These are phyloP conservation scores for Tetrahymena elliotti DNA, from an alignment of 73 alveolate genomes.

Conservation along the genomic window DNA sequence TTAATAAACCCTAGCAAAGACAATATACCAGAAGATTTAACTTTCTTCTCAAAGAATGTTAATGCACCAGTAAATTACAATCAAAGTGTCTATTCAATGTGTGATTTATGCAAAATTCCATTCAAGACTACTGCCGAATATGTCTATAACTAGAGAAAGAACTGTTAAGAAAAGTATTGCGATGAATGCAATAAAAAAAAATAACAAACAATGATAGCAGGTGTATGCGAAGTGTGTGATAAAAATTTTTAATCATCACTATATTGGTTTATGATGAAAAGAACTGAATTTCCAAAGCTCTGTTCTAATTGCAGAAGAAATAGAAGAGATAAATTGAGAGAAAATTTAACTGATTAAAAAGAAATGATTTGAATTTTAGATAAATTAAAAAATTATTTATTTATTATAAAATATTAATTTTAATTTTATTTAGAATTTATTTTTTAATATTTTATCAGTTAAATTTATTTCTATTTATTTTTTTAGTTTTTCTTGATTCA, in stretches of 20 bases:
- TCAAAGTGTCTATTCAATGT: neutral
- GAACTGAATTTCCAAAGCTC: slow-evolving; percentile 37
- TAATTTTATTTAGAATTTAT: too few relatives aligned
- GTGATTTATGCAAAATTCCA: slow-evolving; percentile 61
- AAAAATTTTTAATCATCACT: slow-evolving; percentile 38
- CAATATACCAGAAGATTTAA: neutral
- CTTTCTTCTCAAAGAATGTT: neutral
- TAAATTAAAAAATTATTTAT: too few relatives aligned
- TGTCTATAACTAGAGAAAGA: slow-evolving; percentile 17
- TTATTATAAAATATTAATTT: too few relatives aligned
- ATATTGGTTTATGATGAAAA: slow-evolving; percentile 46
- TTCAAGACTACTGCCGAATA: slow-evolving; percentile 25
- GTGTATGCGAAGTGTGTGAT: slow-evolving; percentile 47
- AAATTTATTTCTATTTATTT: too few relatives aligned
- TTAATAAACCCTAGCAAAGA: slow-evolving; percentile 42
- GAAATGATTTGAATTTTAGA: too few relatives aligned
- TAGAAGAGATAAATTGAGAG: neutral
- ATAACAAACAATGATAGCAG: slow-evolving; percentile 26
- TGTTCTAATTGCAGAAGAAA: slow-evolving; percentile 39
- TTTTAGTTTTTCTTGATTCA: too few relatives aligned
- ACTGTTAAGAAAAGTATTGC: slow-evolving; percentile 37
- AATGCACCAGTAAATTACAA: slow-evolving; percentile 14
- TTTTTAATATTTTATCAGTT: too few relatives aligned
- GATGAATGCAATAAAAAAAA: slow-evolving; percentile 41
- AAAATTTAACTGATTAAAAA: too few relatives aligned